Conservation (phyloP, 176 grass and related monocot genomes). For the Musa troglodytarum region DNA sequence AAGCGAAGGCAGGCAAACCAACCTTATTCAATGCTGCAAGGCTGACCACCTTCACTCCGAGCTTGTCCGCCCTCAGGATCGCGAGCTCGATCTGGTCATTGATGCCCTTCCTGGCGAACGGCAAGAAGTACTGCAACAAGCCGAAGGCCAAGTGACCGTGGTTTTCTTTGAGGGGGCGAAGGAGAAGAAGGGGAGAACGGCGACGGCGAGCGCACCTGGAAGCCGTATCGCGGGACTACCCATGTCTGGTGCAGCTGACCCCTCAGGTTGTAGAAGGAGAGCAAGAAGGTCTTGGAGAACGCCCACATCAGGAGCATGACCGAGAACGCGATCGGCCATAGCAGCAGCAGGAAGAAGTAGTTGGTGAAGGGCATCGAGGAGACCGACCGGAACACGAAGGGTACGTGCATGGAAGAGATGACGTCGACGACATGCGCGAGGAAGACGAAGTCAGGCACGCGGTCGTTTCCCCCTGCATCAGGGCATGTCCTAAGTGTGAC, state of each 20-base stretch:
- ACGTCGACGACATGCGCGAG: constrained; percentile 21
- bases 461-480: constrained; percentile 9
- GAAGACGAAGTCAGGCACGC: constrained; percentile 26
- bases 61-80: constrained; percentile 22
- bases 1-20: not conserved
- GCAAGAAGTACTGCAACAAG: constrained; percentile 19
- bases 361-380: not conserved
- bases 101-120: constrained; percentile 10
- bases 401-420: constrained; percentile 15
- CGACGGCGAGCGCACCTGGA: constrained; percentile 3
- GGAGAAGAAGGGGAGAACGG: not conserved
- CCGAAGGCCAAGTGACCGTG: too few relatives aligned
- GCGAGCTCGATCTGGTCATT: constrained; percentile 25
- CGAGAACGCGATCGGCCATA: constrained; percentile 9
- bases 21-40: constrained; percentile 31
- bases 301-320: constrained; percentile 14
- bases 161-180: not conserved
- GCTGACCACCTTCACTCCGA: constrained; percentile 24
- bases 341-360: not conserved
- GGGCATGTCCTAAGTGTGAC: not conserved
- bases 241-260: constrained; percentile 24
- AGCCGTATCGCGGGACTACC: constrained; percentile 23
- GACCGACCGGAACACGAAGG: constrained; percentile 6
- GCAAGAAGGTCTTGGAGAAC: constrained; percentile 20
- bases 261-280: constrained; percentile 21